phyloP scores from a whole-genome alignment of 768 basidiomycete species.

The Tricholoma hemisulphureum region DNA sequence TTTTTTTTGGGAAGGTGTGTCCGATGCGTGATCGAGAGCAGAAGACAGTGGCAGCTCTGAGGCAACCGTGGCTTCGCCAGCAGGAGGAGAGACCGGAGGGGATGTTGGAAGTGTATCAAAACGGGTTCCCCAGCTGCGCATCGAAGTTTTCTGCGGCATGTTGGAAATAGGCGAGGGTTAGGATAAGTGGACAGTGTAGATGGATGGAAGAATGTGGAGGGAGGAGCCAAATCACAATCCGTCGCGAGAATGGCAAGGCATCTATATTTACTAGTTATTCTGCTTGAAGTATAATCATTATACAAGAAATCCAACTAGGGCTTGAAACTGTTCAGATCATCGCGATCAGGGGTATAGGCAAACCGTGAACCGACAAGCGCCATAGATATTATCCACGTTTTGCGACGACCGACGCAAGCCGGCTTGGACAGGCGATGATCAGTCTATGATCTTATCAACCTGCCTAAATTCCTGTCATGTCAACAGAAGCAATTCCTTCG shows the following conservation, averaged over 20 bases:
- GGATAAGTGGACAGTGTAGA: constrained; percentile 17
- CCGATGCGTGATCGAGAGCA: constrained; percentile 22
- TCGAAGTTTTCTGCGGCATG: constrained; percentile 45
- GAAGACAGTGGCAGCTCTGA: constrained; percentile 14
- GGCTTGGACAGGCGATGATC: constrained; percentile 34
- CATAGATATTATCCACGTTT: constrained; percentile 36
- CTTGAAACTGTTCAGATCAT: constrained; percentile 2
- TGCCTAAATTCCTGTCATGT: constrained; percentile 50
- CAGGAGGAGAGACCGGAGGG: constrained; percentile 41
- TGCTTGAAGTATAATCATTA: constrained; percentile 10
- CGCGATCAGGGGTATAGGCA: neutral
- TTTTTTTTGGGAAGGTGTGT: constrained; percentile 26
- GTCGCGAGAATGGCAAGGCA: neutral
- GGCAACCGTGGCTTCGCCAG: constrained; percentile 14
- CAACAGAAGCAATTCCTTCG: constrained; percentile 30
- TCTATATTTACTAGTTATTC: constrained; percentile 7
- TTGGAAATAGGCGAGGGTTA: constrained; percentile 24
- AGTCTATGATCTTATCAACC: constrained; percentile 18
- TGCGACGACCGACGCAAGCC: constrained; percentile 40
- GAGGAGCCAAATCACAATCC: constrained; percentile 6
- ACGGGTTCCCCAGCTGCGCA: constrained; percentile 68
- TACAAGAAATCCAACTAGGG: neutral
- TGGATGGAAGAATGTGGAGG: constrained; percentile 10
- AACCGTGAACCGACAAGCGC: neutral
- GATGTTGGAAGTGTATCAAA: constrained; percentile 62